Percentiles rank a stretch among this genome's conserved stretches.
Evolutionary conservation across 2,329 filamentous ascomycete species (phyloP).

Genomic region (Aspergillus clavatus): DNA sequence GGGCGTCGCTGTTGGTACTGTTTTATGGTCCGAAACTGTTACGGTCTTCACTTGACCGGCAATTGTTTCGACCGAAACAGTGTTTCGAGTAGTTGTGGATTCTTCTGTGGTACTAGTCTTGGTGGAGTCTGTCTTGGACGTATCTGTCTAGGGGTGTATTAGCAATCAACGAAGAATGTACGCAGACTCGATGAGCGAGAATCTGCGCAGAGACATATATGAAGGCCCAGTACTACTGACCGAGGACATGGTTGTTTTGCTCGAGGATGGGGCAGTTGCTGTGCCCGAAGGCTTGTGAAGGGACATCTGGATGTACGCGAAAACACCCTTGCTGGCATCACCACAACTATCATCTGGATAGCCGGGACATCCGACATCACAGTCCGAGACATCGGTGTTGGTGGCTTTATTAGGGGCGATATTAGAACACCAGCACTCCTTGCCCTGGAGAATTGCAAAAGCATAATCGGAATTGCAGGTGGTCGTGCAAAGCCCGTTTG

Average conservation of each 20-base stretch:
- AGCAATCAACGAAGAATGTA: no score
- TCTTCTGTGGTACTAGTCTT: slow-evolving; percentile 14
- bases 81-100: slow-evolving; percentile 4
- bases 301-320: slow-evolving; percentile 40
- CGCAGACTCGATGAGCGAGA: no score
- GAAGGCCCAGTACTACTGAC: slow-evolving; percentile 15
- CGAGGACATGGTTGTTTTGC: slow-evolving; percentile 23
- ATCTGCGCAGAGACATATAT: not conserved
- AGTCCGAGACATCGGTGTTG: slow-evolving; percentile 27
- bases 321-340: slow-evolving; percentile 35
- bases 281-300: slow-evolving; percentile 32
- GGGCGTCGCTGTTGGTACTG: slow-evolving; percentile 11
- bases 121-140: slow-evolving; percentile 11
- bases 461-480: slow-evolving; percentile 41
- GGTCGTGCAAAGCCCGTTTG: slow-evolving; percentile 40
- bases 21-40: slow-evolving; percentile 16
- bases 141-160: not conserved
- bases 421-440: slow-evolving; percentile 48
- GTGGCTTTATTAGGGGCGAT: slow-evolving; percentile 38
- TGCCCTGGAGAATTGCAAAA: slow-evolving; percentile 44
- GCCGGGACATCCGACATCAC: slow-evolving; percentile 43
- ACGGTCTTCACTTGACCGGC: slow-evolving; percentile 27
- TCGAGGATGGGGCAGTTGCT: slow-evolving; percentile 16
- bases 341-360: slow-evolving; percentile 46
- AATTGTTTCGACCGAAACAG: slow-evolving; percentile 21